Conservation (phyloP, 257 asterid species). For the Nicotiana knightiana region DNA sequence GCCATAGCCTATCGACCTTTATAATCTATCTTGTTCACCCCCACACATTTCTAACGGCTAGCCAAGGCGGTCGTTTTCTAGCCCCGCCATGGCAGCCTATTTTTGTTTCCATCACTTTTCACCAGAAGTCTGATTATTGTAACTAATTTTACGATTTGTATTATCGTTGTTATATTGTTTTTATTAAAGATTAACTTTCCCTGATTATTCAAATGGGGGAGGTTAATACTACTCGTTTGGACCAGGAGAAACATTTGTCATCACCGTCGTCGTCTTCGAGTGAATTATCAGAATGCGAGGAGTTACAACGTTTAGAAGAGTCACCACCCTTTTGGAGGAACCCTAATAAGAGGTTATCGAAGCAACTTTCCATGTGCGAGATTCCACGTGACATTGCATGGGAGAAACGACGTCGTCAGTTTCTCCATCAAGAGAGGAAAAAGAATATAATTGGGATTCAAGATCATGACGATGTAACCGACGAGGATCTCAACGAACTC, state of each 20-base stretch:
- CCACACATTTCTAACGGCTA: constrained; percentile 20
- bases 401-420: constrained; percentile 70
- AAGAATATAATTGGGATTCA: constrained; percentile 14
- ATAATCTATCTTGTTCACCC: background rate
- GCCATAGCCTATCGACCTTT: background rate
- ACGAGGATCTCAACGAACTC: constrained; percentile 73
- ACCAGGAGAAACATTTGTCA: background rate
- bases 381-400: constrained; percentile 66
- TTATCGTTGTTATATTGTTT: background rate
- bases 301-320: constrained; percentile 51
- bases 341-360: constrained; percentile 37
- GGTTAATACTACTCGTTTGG: background rate
- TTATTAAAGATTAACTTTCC: background rate
- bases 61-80: constrained; percentile 47
- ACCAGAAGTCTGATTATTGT: background rate
- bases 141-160: background rate
- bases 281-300: constrained; percentile 47
- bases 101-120: background rate
- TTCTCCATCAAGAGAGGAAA: constrained; percentile 34
- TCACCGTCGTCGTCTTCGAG: constrained; percentile 23
- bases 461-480: constrained; percentile 37
- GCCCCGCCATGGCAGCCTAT: constrained; percentile 45
- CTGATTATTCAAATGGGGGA: background rate
- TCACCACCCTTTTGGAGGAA: constrained; percentile 77
- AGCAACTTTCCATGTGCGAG: constrained; percentile 76